These are phyloP conservation scores for Limonium bicolor DNA, from an alignment of 148 eudicot species.

Conservation along the genomic window DNA sequence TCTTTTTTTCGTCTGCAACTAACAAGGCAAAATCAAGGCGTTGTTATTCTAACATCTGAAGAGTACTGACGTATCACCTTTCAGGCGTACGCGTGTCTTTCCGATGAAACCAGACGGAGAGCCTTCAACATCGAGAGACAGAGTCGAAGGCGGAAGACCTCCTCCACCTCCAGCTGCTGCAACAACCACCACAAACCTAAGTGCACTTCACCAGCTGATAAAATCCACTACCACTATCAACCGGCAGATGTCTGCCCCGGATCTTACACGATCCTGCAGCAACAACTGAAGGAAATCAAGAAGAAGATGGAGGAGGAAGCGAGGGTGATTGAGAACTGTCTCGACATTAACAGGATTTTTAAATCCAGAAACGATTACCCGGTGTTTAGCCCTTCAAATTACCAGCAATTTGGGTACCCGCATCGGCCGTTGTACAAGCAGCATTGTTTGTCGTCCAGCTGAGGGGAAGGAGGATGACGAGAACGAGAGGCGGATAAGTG, in stretches of 20 bases:
- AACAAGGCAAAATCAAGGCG: no score
- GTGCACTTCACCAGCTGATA: not conserved
- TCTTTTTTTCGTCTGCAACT: no score
- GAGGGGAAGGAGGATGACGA: conserved; percentile 3
- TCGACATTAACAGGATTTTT: conserved; percentile 26
- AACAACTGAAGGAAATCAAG: conserved; percentile 16
- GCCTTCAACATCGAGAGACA: conserved; percentile 40
- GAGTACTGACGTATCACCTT: not conserved
- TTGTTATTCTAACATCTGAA: no score
- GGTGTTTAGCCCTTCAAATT: conserved; percentile 18
- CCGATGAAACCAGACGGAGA: conserved; percentile 30
- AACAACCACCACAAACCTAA: not conserved
- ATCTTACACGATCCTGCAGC: not conserved
- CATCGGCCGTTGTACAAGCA: conserved; percentile 23
- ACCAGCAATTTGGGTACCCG: conserved; percentile 36
- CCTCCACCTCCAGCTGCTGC: not conserved
- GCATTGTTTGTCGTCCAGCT: conserved; percentile 4
- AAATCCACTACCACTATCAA: not conserved
- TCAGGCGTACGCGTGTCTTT: conserved; percentile 68
- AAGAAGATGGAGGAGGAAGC: conserved; percentile 38
- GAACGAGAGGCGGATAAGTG: conserved; percentile 11
- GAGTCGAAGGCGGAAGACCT: conserved; percentile 15
- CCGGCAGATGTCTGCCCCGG: not conserved
- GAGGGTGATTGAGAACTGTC: conserved; percentile 40
- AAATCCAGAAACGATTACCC: conserved; percentile 15